These are phyloP conservation scores for Pseudogymnoascus sp. DNA, from an alignment of 2,329 filamentous ascomycete genomes.

Conservation along the genomic window DNA sequence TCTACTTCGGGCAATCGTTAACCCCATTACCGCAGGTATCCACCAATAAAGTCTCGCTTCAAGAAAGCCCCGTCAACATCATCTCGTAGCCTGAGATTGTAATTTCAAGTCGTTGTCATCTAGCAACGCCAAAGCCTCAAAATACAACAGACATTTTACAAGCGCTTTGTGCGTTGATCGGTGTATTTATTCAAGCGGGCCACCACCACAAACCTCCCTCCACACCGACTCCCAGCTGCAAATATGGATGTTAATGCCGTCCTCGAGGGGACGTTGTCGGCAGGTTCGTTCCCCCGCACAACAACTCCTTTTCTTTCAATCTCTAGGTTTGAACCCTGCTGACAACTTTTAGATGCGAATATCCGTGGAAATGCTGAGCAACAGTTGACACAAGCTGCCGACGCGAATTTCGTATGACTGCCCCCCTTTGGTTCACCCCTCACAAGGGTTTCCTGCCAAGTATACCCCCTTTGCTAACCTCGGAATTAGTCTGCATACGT, in stretches of 20 bases:
- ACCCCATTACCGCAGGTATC: constrained; percentile 8
- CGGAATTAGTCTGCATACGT: constrained; percentile 74
- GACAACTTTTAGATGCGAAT: constrained; percentile 62
- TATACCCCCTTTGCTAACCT: constrained; percentile 17
- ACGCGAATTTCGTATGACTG: constrained; percentile 81
- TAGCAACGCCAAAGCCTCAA: constrained; percentile 8
- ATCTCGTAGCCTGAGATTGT: constrained; percentile 10
- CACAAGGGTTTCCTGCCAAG: constrained; percentile 16
- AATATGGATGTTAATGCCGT: constrained; percentile 96
- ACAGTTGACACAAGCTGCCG: constrained; percentile 85
- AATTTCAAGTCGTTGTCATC: constrained; percentile 12
- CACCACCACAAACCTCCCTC: constrained; percentile 2
- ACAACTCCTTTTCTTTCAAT: constrained; percentile 12
- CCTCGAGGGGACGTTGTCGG: constrained; percentile 90
- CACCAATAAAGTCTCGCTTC: constrained; percentile 11
- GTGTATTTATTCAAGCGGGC: constrained; percentile 9
- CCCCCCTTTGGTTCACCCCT: constrained; percentile 27
- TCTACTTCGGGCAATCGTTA: constrained; percentile 10
- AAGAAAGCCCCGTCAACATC: constrained; percentile 9
- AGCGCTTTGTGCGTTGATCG: constrained; percentile 10
- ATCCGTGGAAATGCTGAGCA: constrained; percentile 88
- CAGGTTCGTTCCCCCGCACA: constrained; percentile 53
- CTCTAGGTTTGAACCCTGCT: constrained; percentile 22
- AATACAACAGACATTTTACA: constrained; percentile 10
- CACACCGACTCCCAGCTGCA: constrained; percentile 26